Evolutionary conservation across 2,329 filamentous ascomycete species (phyloP), one percentile per base, ranked within the genome.

Genomic region (Pseudogymnoascus pannorum): DNA sequence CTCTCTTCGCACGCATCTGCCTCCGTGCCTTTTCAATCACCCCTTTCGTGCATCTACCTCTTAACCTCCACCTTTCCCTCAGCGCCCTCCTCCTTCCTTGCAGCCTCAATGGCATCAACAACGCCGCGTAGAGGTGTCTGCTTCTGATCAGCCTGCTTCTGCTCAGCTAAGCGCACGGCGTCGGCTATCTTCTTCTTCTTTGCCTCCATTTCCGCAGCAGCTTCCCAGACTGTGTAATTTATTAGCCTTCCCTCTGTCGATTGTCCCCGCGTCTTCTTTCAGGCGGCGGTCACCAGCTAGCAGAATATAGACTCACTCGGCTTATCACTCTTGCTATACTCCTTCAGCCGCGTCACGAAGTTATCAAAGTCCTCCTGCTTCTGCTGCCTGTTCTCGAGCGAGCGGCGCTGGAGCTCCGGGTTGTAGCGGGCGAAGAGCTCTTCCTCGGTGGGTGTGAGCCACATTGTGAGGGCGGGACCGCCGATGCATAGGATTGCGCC

Each of bases 381-480:
- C 72, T 88, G 85, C 62, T 87, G 81, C 16, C 91, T 84, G 62
- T 87, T 84, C 74, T 92, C 92, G n/a, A 96, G 78, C 64, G 89
- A 92, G 71, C 89, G 85, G 74, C 90, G 89, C 72, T 94, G 89
- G n/a, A 99, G 82, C 33, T 97, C 94, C 0, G 93, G 93, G 74
- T 93, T 97, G 78, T 97, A 97, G 75, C 82, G 86, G 78, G 91
- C 81, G 79, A 95, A 92, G 42, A 99, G 82, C 77, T 97, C 92
- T 75, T 97, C 94, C 68, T 97, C 92, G 11, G 89, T 88, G 2
- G 94, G 94, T 51, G 83, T 83, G 54, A 95, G 77, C 74, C 86
- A 96, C 76, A 87, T 84, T 44, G 93, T 88, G 60, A 97, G 78
- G 14, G 88, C 87, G 22, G 94, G 94, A 3, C 94, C 94, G 59